Base-by-base conservation (phyloP, 305 asterid genomes). In the Solanum aculeatissimum region DNA sequence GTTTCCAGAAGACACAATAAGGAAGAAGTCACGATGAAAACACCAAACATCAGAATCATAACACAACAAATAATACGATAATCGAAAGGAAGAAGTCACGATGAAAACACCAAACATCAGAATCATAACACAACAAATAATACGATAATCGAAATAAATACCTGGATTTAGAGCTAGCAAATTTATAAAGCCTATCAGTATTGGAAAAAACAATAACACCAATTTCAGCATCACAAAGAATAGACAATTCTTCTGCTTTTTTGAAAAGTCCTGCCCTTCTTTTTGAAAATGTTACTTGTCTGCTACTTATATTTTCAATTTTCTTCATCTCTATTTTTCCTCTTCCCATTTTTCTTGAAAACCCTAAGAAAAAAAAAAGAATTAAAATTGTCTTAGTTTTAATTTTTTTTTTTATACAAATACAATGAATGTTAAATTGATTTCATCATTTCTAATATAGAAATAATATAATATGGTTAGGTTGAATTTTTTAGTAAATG, bases 271-370 rank as follows among this genome's bases (percentile, higher is more conserved):
- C 85, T 10, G 66, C 9, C 19, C 85, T 32, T 1, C 85, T 29
- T 51, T 69, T 83, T 9, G 81, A 65, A 38, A 83, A 83, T 38
- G 81, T 83, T 23, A 83, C 70, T 47, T 69, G 85, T 45, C 85
- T 68, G 2, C 81, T 51, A 14, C 78, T 83, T 5, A 9, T 32
- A 4, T 83, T 69, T 25, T 83, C 85, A 43, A 83, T 83, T 65
- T 83, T 83, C 54, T 83, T 83, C 65, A 68, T 83, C 81, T 53
- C 85, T 27, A 68, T 69, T 53, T 69, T 69, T 3, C 81, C 79
- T 63, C 79, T 82, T 9, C 85, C 85, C 85, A 82, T 82, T 80
- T 62, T 42, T 14, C 9, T 62, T 60, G 32, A 60, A 60, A 60
- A 60, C 14, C 45, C 72, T 66, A 32, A 66, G 42, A 66, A 66